These are phyloP conservation scores for Rubia tinctorum DNA, from an alignment of 305 asterid species.

Conservation along the genomic window DNA sequence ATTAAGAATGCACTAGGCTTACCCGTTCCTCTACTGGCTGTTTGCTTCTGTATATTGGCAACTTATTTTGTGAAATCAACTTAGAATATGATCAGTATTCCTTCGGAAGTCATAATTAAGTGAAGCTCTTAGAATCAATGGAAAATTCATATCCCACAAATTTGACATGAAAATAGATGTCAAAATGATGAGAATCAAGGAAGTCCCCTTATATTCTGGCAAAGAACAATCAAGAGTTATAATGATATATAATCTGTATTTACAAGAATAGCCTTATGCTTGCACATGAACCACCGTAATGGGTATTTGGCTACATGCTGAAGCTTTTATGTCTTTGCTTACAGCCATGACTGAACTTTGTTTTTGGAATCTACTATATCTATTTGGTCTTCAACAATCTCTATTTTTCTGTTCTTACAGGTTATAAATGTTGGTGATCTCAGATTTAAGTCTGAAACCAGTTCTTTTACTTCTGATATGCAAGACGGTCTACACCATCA, in stretches of 20 bases:
- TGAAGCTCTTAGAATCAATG: neutral
- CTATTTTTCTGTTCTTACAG: slow-evolving; percentile 28
- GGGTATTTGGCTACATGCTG: neutral
- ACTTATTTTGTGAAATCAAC: neutral
- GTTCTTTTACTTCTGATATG: slow-evolving; percentile 29
- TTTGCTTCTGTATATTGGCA: neutral
- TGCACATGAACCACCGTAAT: neutral
- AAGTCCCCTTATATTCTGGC: neutral
- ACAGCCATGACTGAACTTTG: neutral
- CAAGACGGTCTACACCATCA: slow-evolving; percentile 32
- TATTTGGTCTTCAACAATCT: neutral
- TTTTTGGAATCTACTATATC: neutral
- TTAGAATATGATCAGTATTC: neutral
- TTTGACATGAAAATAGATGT: neutral
- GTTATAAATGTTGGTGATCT: slow-evolving; percentile 54
- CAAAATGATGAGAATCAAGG: neutral
- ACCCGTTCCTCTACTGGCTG: neutral
- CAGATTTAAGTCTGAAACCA: slow-evolving; percentile 49
- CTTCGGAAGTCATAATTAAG: neutral
- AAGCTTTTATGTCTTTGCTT: slow-evolving; percentile 3
- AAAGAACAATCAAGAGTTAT: neutral
- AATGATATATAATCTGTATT: neutral
- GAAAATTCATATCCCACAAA: neutral
- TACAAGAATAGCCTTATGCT: slow-evolving; percentile 1
- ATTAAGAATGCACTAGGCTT: neutral